phyloP scores from a whole-genome alignment of 176 grass and related monocot genomes.

The Oryza meyeriana region DNA sequence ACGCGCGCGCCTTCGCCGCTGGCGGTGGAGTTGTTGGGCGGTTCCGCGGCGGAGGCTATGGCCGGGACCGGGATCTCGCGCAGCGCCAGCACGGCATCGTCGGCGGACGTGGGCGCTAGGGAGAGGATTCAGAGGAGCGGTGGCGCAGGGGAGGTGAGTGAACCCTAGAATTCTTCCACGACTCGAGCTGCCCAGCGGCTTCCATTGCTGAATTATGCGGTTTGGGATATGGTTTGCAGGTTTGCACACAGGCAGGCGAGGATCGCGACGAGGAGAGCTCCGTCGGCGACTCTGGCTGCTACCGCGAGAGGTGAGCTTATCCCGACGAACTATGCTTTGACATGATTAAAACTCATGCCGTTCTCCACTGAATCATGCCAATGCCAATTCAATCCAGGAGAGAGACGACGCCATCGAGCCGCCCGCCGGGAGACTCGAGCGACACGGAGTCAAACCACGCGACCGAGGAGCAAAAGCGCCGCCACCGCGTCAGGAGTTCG shows the following conservation, averaged over 20 bases:
- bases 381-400: conserved; percentile 48
- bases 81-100: conserved; percentile 55
- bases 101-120: background rate
- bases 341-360: background rate
- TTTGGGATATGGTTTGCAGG: background rate
- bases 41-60: background rate
- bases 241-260: conserved; percentile 11
- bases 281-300: conserved; percentile 35
- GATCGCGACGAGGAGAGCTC: conserved; percentile 37
- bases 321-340: too few relatives aligned
- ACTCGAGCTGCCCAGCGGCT: background rate
- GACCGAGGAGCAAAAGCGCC: background rate
- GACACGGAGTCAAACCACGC: conserved; percentile 31
- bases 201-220: conserved; percentile 6
- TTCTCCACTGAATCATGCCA: background rate
- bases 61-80: conserved; percentile 26
- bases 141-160: conserved; percentile 31
- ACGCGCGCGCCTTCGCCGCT: background rate
- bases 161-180: background rate
- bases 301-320: conserved; percentile 21
- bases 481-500: background rate
- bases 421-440: conserved; percentile 25
- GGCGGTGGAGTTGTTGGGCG: background rate
- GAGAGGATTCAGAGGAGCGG: background rate
- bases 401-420: conserved; percentile 49